Evolutionary conservation across 441 rosid species (phyloP), one percentile per base, ranked within the genome.

Genomic region (Viola pubescens): DNA sequence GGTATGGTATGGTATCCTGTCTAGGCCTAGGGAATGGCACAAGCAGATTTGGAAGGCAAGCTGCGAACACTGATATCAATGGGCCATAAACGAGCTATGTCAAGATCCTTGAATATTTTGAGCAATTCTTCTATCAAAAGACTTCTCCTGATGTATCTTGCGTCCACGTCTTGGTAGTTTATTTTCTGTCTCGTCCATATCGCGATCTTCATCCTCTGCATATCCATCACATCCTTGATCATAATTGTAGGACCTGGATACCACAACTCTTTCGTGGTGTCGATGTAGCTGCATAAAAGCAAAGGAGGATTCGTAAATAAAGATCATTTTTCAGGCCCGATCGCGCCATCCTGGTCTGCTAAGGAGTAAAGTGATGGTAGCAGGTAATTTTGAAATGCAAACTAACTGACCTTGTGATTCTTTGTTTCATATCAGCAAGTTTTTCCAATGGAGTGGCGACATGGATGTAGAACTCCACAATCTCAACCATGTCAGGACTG

Each of bases 401-500:
- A 11, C 37, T 54, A 4, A 16, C 7, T 55, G 73, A 84, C 97
- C 81, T 77, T 37, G 52, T 40, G 51, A 90, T 84, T 70, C 74
- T 75, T 13, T 87, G 89, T 62, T 66, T 83, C 65, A 90, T 72
- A 19, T 64, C 44, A 37, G 77, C 78, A 40, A 85, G 62, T 63
- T 81, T 87, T 58, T 90, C 95, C 0, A 76, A 63, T 0, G 95
- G 94, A 59, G 95, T 85, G 1, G 86, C 63, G 4, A 87, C 41
- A 12, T 87, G 95, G 75, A 89, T 50, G 45, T 42, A 74, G 77
- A 84, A 89, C 54, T 78, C 81, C 2, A 89, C 60, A 3, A 63
- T 74, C 6, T 89, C 97, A 26, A 81, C 83, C 97, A 89, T 89
- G 54, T 85, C 95, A 0, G 95, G 95, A 64, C 97, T 89, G 0